A percentile compares a stretch with the other conserved stretches of the same genome.
Conservation (phyloP, 2,329 filamentous ascomycete genomes). For the Trematosphaeria pertusa region DNA sequence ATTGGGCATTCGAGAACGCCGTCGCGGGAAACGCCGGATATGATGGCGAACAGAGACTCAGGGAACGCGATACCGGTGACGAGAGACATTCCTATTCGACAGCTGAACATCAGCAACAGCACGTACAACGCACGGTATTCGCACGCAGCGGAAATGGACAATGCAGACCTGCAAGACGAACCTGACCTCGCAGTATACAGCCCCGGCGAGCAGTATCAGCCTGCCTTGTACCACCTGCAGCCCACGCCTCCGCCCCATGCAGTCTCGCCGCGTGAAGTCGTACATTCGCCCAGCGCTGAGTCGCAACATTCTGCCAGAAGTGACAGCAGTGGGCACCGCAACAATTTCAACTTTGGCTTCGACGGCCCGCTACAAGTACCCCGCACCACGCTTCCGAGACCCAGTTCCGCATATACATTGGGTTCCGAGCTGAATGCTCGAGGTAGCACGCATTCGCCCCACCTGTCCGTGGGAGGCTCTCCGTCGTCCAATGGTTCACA, state of each 20-base stretch:
- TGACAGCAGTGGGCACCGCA: constrained; percentile 31
- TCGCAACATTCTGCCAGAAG: constrained; percentile 43
- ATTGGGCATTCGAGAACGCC: constrained; percentile 43
- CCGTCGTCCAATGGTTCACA: constrained; percentile 50
- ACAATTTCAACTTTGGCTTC: constrained; percentile 38
- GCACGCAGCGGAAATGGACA: constrained; percentile 39
- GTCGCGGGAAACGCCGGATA: constrained; percentile 44
- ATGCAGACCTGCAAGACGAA: constrained; percentile 34
- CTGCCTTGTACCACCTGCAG: constrained; percentile 26
- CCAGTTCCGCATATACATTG: constrained; percentile 77
- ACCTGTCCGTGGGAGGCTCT: constrained; percentile 54
- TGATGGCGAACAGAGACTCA: constrained; percentile 28
- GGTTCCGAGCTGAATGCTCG: constrained; percentile 72
- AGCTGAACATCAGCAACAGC: constrained; percentile 42
- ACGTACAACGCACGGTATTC: constrained; percentile 42
- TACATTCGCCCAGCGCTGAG: constrained; percentile 27
- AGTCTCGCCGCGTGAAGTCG: constrained; percentile 31
- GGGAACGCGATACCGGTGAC: constrained; percentile 34
- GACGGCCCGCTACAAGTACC: constrained; percentile 50
- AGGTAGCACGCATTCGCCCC: constrained; percentile 65
- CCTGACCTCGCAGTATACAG: constrained; percentile 25
- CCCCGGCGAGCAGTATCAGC: constrained; percentile 28
- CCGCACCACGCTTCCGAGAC: constrained; percentile 69
- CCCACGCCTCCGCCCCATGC: constrained; percentile 33
- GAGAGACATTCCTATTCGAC: constrained; percentile 42